Base-by-base conservation (phyloP, 2,329 filamentous ascomycete genomes). In the Penicillium sp. region DNA sequence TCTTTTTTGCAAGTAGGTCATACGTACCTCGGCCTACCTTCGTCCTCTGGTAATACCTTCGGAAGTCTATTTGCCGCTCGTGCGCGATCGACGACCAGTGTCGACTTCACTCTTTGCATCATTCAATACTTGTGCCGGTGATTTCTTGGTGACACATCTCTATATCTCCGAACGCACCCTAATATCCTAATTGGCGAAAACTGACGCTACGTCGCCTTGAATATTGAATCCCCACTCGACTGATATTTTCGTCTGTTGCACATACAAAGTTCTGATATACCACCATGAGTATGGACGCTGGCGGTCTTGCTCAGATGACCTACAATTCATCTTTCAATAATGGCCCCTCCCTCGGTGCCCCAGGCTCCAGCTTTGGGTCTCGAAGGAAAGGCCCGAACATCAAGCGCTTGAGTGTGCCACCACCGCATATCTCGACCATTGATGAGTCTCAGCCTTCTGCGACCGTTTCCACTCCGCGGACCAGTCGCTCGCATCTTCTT, bases 281-380 rank as follows among this genome's bases (percentile, higher is more conserved):
- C 65, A 74, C 63, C 56, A 69, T 71, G 78, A 79, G 78, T 76
- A 80, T 96, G 90, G 91, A 97, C 94, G 90, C 94, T 88, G 94
- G 94, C 87, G 92, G 93, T 95, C 92, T 97, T 85, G 90, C 93
- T 95, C 93, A 96, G 87, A 98, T 98, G 94, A 91, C 92, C 83
- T 94, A 92, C 85, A 91, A 89, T 79, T 91, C 91, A 78, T 82
- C 86, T 77, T 84, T 90, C 78, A 84, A 86, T 75, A 84, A 86
- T 75, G 86, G 86, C 72, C 76, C 72, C 78, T 89, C 88, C 71
- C 84, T 97, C 71, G 88, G 89, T 74, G 88, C 92, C 81, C 90
- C 93, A 57, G 84, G 87, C 65, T 88, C 90, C 68, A 91, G 93
- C 73, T 91, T 97, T 75, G 92, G 92, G 66, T 94, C 93, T 71